These are phyloP conservation scores for Didymella pinodella DNA, from an alignment of 2,329 filamentous ascomycete species.

Conservation along the genomic window DNA sequence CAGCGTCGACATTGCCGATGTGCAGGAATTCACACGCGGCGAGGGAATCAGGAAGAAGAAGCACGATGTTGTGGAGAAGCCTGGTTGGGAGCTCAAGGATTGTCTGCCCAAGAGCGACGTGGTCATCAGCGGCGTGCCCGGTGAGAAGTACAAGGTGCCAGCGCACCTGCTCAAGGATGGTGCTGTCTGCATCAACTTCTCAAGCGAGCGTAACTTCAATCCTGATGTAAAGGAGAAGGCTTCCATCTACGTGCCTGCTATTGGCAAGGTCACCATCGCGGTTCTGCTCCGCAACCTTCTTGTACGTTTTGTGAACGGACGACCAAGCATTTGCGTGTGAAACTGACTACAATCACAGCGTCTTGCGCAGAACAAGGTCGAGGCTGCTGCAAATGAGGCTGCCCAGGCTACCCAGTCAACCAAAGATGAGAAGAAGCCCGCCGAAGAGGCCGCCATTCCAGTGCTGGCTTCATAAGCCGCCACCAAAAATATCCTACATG, in stretches of 20 bases:
- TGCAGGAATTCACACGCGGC: conserved; percentile 91
- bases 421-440: conserved; percentile 25
- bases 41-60: conserved; percentile 83
- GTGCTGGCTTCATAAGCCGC: conserved; percentile 7
- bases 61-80: conserved; percentile 86
- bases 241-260: conserved; percentile 94
- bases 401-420: conserved; percentile 11
- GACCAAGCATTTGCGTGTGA: not conserved
- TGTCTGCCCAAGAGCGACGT: conserved; percentile 90
- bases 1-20: conserved; percentile 89
- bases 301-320: conserved; percentile 60
- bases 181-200: conserved; percentile 98
- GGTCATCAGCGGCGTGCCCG: conserved; percentile 90
- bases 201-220: conserved; percentile 92
- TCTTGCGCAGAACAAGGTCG: conserved; percentile 55
- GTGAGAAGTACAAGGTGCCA: conserved; percentile 88
- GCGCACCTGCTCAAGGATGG: conserved; percentile 84
- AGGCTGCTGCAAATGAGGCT: conserved; percentile 29
- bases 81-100: conserved; percentile 79
- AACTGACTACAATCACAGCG: conserved; percentile 35
- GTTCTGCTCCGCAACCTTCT: conserved; percentile 88
- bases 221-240: conserved; percentile 93
- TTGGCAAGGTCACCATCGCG: conserved; percentile 97
- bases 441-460: conserved; percentile 28
- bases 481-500: not conserved